These are phyloP conservation scores for Cystobasidiaceae sp. DNA, from an alignment of 1,284 basidiomycete genomes.

Conservation along the genomic window DNA sequence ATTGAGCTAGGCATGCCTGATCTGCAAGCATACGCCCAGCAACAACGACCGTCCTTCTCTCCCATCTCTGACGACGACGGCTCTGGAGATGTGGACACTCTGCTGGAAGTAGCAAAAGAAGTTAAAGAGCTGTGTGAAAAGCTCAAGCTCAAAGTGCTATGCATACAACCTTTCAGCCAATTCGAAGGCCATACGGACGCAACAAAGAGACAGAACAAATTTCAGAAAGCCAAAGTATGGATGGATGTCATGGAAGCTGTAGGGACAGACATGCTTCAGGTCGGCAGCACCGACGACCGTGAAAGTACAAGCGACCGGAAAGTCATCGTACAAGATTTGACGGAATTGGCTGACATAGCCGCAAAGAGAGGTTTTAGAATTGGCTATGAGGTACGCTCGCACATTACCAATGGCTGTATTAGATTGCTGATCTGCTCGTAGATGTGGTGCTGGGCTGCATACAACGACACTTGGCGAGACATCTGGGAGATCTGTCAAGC, in stretches of 20 bases:
- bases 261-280: conserved; percentile 30
- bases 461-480: conserved; percentile 32
- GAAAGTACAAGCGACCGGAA: conserved; percentile 22
- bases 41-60: conserved; percentile 8
- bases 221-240: conserved; percentile 28
- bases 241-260: conserved; percentile 29
- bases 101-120: conserved; percentile 26
- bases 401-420: background rate
- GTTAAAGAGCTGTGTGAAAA: conserved; percentile 10
- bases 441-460: conserved; percentile 37
- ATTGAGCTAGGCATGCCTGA: conserved; percentile 40
- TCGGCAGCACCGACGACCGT: conserved; percentile 18
- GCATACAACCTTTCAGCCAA: conserved; percentile 32
- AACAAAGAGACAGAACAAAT: conserved; percentile 18
- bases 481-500: conserved; percentile 35
- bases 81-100: background rate
- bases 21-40: conserved; percentile 31
- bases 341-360: conserved; percentile 27
- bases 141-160: conserved; percentile 25
- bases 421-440: background rate
- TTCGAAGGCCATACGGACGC: conserved; percentile 32
- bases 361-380: conserved; percentile 29
- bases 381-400: conserved; percentile 33
- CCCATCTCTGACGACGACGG: conserved; percentile 29
- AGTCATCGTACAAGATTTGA: conserved; percentile 17